These are phyloP conservation scores for Monilinia polystroma DNA, from an alignment of 2,329 filamentous ascomycete species.

Conservation along the genomic window DNA sequence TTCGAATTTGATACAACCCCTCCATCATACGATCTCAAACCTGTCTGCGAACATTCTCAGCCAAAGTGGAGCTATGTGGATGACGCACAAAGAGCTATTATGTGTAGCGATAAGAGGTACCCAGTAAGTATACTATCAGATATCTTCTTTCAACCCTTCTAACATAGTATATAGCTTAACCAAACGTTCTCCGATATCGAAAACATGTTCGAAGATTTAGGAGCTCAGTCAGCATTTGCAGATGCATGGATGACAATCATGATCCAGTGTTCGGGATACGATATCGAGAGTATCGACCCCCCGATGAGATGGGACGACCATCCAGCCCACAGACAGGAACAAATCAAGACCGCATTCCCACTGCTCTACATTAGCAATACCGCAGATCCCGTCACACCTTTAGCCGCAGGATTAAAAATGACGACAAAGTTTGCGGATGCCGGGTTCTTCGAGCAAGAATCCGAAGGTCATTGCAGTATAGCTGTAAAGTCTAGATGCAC, in stretches of 20 bases:
- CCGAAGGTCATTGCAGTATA: constrained; percentile 35
- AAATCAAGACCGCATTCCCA: constrained; percentile 42
- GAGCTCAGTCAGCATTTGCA: constrained; percentile 31
- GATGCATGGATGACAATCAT: constrained; percentile 35
- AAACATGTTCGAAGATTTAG: constrained; percentile 29
- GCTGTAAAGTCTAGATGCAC: constrained; percentile 34
- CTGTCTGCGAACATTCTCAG: constrained; percentile 25
- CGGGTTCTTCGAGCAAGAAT: constrained; percentile 37
- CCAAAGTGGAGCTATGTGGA: constrained; percentile 26
- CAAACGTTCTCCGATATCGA: constrained; percentile 35
- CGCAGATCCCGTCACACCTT: constrained; percentile 43
- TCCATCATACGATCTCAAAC: constrained; percentile 17
- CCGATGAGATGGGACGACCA: constrained; percentile 39
- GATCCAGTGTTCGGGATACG: constrained; percentile 34
- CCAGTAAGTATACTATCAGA: constrained; percentile 26
- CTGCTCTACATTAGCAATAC: constrained; percentile 45
- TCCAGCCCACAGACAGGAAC: constrained; percentile 32
- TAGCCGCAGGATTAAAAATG: constrained; percentile 38
- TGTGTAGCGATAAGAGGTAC: constrained; percentile 39
- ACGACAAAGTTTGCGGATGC: constrained; percentile 35
- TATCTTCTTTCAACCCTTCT: background rate
- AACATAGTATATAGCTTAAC: constrained; percentile 32
- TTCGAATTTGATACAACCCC: constrained; percentile 32
- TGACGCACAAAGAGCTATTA: constrained; percentile 35
- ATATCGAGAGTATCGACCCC: constrained; percentile 32